Conservation (phyloP, 805 yeast genomes). For the Candida krabiensis region DNA sequence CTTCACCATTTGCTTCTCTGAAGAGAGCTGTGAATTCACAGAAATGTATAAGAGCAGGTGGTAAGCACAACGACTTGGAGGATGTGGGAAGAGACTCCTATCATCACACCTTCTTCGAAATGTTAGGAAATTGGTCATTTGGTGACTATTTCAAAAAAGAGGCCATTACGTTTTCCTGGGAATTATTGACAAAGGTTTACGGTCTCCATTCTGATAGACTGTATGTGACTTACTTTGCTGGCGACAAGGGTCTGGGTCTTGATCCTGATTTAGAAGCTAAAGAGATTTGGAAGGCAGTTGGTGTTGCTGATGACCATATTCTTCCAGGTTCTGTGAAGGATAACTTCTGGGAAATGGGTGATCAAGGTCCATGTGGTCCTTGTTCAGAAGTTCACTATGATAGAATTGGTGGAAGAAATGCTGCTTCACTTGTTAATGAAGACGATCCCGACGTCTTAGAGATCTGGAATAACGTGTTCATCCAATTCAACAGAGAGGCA, state of each 20-base stretch:
- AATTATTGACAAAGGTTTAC: slow-evolving; percentile 79
- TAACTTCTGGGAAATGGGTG: slow-evolving; percentile 99
- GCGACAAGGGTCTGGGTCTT: slow-evolving; percentile 78
- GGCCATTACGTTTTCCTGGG: slow-evolving; percentile 90
- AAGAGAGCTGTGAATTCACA: slow-evolving; percentile 94
- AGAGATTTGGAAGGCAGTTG: slow-evolving; percentile 79
- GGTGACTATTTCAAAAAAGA: slow-evolving; percentile 98
- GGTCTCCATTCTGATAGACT: slow-evolving; percentile 77
- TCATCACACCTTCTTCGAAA: slow-evolving; percentile 98
- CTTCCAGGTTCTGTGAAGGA: slow-evolving; percentile 88
- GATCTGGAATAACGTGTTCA: slow-evolving; percentile 97
- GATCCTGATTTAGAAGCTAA: slow-evolving; percentile 95
- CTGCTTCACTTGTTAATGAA: slow-evolving; percentile 83
- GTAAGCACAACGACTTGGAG: slow-evolving; percentile 96
- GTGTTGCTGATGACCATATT: slow-evolving; percentile 89
- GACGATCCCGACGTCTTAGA: slow-evolving; percentile 98
- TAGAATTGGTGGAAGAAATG: slow-evolving; percentile 98
- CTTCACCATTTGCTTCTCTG: slow-evolving; percentile 78
- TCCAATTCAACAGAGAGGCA: slow-evolving; percentile 93
- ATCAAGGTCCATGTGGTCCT: slow-evolving; percentile 99
- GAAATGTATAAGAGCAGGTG: slow-evolving; percentile 99
- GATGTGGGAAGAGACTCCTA: slow-evolving; percentile 98
- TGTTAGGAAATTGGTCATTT: slow-evolving; percentile 99
- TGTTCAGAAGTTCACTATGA: slow-evolving; percentile 98
- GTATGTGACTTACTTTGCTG: slow-evolving; percentile 96